These are phyloP conservation scores for Cladophialophora yegresii DNA, from an alignment of 2,329 filamentous ascomycete genomes.

Conservation along the genomic window DNA sequence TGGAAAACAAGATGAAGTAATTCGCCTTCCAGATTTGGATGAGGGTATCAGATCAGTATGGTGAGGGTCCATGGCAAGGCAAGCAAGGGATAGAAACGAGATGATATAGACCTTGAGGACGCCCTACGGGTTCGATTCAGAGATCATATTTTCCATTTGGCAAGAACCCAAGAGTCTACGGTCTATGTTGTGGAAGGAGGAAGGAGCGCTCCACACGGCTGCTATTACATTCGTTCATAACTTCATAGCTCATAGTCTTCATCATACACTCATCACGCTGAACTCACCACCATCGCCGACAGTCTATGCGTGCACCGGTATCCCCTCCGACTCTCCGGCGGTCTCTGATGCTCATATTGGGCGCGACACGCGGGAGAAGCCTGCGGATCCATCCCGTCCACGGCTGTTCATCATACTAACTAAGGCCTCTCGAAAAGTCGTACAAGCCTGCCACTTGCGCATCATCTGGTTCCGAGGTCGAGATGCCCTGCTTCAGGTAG, in stretches of 20 bases:
- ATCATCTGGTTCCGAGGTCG: not conserved
- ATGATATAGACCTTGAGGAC: not conserved
- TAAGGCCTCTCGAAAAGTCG: constrained; percentile 1
- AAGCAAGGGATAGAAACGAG: not conserved
- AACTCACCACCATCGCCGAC: too few relatives aligned
- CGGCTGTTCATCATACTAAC: too few relatives aligned
- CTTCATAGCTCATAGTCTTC: too few relatives aligned
- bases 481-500: not conserved
- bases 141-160: too few relatives aligned
- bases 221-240: too few relatives aligned
- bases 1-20: not conserved
- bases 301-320: too few relatives aligned
- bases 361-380: not conserved
- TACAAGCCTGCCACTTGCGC: constrained; percentile 3
- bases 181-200: too few relatives aligned
- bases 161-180: too few relatives aligned
- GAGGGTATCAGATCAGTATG: not conserved
- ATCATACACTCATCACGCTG: too few relatives aligned
- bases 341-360: not conserved
- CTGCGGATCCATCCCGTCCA: not conserved
- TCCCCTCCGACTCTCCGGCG: not conserved
- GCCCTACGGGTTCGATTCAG: too few relatives aligned
- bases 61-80: not conserved
- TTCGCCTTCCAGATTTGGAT: not conserved
- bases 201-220: too few relatives aligned